These are phyloP conservation scores for Candida arabinofermentans DNA, from an alignment of 805 yeast species.

Conservation along the genomic window DNA sequence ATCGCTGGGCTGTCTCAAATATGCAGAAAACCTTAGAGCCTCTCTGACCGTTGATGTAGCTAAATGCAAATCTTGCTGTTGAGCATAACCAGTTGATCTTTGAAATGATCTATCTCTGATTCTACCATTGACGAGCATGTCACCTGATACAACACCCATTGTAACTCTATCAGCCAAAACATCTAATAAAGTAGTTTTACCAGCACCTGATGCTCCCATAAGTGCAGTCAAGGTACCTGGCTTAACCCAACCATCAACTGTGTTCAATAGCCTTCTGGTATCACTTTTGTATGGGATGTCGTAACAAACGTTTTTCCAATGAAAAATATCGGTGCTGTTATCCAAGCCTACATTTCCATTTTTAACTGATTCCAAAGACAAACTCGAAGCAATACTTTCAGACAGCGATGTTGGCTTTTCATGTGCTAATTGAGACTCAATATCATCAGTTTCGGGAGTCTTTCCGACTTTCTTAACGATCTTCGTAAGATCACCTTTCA, in stretches of 20 bases:
- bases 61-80: slow-evolving; percentile 52
- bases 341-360: slow-evolving; percentile 5
- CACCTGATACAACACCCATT: slow-evolving; percentile 52
- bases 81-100: slow-evolving; percentile 52
- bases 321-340: slow-evolving; percentile 48
- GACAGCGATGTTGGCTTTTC: slow-evolving; percentile 11
- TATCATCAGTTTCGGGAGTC: slow-evolving; percentile 17
- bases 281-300: slow-evolving; percentile 56
- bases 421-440: slow-evolving; percentile 13
- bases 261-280: slow-evolving; percentile 49
- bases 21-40: slow-evolving; percentile 44
- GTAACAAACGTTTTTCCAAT: slow-evolving; percentile 69
- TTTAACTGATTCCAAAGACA: slow-evolving; percentile 8
- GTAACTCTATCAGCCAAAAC: slow-evolving; percentile 46
- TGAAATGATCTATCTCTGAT: slow-evolving; percentile 44
- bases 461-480: slow-evolving; percentile 29
- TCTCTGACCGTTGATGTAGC: slow-evolving; percentile 47
- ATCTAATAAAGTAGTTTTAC: slow-evolving; percentile 51
- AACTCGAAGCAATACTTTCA: slow-evolving; percentile 29
- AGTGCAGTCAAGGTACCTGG: slow-evolving; percentile 75
- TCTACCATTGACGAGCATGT: slow-evolving; percentile 48
- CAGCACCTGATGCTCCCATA: slow-evolving; percentile 59
- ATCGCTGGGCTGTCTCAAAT: slow-evolving; percentile 37
- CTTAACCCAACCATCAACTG: slow-evolving; percentile 75
- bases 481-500: slow-evolving; percentile 38